Percentiles rank a stretch among this genome's conserved stretches.
Evolutionary conservation across 352 stramenopile species (phyloP).

Genomic region (Phytophthora syringae): DNA sequence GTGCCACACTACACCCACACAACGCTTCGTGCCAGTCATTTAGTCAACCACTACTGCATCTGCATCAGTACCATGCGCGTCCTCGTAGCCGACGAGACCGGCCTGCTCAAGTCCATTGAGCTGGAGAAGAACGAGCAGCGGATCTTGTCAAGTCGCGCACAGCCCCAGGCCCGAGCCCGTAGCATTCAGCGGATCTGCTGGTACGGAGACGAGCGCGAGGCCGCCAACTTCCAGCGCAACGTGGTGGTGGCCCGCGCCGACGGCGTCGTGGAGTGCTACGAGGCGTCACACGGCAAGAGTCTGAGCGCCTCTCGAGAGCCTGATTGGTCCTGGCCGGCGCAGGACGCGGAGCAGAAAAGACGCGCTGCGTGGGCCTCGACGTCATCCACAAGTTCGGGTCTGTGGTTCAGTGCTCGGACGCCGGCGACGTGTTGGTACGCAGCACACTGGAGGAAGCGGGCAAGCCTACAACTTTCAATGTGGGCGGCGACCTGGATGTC

Average conservation of each 20-base stretch:
- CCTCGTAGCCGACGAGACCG: constrained; percentile 82
- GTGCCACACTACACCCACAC: background rate
- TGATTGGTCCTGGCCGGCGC: constrained; percentile 53
- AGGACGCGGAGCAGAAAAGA: constrained; percentile 20
- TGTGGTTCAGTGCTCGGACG: constrained; percentile 69
- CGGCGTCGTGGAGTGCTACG: constrained; percentile 73
- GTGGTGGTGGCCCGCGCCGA: constrained; percentile 67
- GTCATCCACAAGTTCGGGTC: constrained; percentile 68
- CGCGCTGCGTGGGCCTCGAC: constrained; percentile 56
- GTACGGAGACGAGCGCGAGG: constrained; percentile 59
- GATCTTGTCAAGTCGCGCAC: constrained; percentile 50
- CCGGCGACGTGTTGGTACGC: constrained; percentile 60
- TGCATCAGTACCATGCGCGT: constrained; percentile 59
- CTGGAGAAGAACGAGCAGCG: constrained; percentile 76
- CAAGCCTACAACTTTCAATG: constrained; percentile 61
- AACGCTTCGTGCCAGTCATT: constrained; percentile 17
- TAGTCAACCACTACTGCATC: background rate
- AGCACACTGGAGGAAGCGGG: constrained; percentile 48
- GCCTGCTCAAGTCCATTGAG: constrained; percentile 82
- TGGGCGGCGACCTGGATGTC: constrained; percentile 51
- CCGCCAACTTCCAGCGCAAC: constrained; percentile 43
- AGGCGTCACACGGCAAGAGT: constrained; percentile 46
- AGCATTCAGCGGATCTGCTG: constrained; percentile 67
- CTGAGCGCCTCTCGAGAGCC: constrained; percentile 37
- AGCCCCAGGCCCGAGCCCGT: constrained; percentile 55